A percentile compares a stretch with the other conserved stretches of the same genome.
Evolutionary conservation across 176 grass and related monocot genomes (phyloP).

Genomic region (Cenchrus fungigraminus): DNA sequence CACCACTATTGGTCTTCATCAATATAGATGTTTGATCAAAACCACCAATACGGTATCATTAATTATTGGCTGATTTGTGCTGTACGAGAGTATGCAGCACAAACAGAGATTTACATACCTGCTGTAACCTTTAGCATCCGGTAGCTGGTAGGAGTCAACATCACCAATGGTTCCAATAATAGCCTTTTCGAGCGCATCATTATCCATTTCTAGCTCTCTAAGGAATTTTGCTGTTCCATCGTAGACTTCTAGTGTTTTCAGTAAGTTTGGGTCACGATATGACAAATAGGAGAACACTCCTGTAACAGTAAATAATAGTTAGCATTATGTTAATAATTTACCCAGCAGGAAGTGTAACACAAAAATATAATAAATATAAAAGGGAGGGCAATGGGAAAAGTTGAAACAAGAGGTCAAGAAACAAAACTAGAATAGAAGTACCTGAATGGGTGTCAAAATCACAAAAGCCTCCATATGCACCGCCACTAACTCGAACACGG

Average conservation of each 20-base stretch:
- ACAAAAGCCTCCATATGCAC: constrained; percentile 98
- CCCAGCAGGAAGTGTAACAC: not conserved
- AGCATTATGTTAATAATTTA: constrained; percentile 35
- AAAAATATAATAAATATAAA: constrained; percentile 21
- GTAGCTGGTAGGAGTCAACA: constrained; percentile 92
- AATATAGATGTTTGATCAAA: constrained; percentile 10
- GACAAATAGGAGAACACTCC: constrained; percentile 98
- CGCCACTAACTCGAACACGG: constrained; percentile 93
- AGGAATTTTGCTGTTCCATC: constrained; percentile 93
- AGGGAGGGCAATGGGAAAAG: not conserved
- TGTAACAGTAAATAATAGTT: constrained; percentile 48
- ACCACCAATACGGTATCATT: not conserved
- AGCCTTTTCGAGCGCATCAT: constrained; percentile 88
- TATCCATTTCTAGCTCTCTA: constrained; percentile 81
- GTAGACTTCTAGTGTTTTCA: constrained; percentile 95
- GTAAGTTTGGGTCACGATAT: constrained; percentile 95
- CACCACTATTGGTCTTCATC: not conserved
- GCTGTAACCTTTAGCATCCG: constrained; percentile 99
- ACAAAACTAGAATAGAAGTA: constrained; percentile 21
- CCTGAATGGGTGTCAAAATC: constrained; percentile 99
- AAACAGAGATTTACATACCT: constrained; percentile 59
- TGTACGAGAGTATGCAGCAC: constrained; percentile 12
- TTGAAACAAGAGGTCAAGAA: not conserved
- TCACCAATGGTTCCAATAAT: constrained; percentile 98
- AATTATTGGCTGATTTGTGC: not conserved